Conservation (phyloP, 2,329 filamentous ascomycete species). For the Pseudocercospora musae region DNA sequence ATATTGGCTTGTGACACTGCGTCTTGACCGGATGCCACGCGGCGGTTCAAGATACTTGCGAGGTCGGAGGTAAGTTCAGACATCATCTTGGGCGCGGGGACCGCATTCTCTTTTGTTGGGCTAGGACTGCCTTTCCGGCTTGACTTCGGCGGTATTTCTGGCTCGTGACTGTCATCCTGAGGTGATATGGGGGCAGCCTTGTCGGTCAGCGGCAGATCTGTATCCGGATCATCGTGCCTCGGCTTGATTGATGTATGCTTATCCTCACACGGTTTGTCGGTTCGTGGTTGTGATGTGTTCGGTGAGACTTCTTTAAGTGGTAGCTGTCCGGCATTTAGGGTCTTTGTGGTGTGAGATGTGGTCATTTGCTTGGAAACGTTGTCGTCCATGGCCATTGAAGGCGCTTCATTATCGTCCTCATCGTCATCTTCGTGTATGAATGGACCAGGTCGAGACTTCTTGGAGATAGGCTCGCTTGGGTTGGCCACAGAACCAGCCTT, state of each 20-base stretch:
- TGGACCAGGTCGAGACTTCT: slow-evolving; percentile 18
- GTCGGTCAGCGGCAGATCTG: slow-evolving; percentile 11
- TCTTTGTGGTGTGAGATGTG: neutral
- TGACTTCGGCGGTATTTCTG: slow-evolving; percentile 6
- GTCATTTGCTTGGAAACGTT: neutral
- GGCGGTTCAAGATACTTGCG: slow-evolving; percentile 22
- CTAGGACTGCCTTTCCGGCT: neutral
- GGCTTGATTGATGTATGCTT: neutral
- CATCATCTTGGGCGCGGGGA: slow-evolving; percentile 9
- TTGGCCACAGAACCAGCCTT: slow-evolving; percentile 12
- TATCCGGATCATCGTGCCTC: slow-evolving; percentile 1
- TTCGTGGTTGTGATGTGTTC: slow-evolving; percentile 23
- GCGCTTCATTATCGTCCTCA: slow-evolving; percentile 21
- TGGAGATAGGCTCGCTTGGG: neutral
- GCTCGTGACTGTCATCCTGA: slow-evolving; percentile 6
- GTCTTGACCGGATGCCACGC: slow-evolving; percentile 13
- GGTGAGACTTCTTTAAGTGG: slow-evolving; percentile 31
- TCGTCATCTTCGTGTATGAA: slow-evolving; percentile 34
- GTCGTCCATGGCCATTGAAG: slow-evolving; percentile 1
- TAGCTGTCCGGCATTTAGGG: slow-evolving; percentile 9
- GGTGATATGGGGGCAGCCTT: neutral
- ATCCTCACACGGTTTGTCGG: neutral
- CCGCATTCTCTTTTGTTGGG: slow-evolving; percentile 9
- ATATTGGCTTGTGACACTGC: slow-evolving; percentile 2
- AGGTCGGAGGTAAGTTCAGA: slow-evolving; percentile 25